A percentile compares a stretch with the other conserved stretches of the same genome.
Conservation (phyloP, 2,329 filamentous ascomycete genomes). For the Sporothrix brasiliensis region DNA sequence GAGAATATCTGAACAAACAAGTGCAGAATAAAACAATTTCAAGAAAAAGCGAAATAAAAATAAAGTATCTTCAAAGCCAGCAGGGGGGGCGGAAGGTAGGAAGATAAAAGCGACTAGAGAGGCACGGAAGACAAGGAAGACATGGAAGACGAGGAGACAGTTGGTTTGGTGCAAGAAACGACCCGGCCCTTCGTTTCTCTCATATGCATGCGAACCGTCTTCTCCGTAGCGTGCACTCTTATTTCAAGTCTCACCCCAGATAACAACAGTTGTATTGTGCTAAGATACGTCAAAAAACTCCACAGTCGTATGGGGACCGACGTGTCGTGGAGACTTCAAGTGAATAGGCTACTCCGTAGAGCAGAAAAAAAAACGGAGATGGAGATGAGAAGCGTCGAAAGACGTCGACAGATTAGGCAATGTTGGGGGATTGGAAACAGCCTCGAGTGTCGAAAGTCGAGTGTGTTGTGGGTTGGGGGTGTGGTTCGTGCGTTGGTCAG, state of each 20-base stretch:
- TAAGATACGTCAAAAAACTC: conserved; percentile 5
- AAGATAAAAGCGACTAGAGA: conserved; percentile 20
- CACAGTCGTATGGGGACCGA: not conserved
- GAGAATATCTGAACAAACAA: conserved; percentile 20
- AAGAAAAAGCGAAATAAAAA: not conserved
- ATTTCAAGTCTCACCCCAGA: conserved; percentile 23
- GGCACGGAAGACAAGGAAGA: conserved; percentile 16
- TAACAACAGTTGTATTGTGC: conserved; percentile 6
- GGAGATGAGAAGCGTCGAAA: conserved; percentile 17
- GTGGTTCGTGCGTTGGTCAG: conserved; percentile 7
- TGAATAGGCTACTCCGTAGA: not conserved
- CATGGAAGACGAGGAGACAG: conserved; percentile 22
- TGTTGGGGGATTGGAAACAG: conserved; percentile 26
- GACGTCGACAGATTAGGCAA: conserved; percentile 9
- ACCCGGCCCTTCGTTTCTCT: conserved; percentile 23
- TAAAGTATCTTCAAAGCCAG: conserved; percentile 18
- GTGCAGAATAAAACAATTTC: not conserved
- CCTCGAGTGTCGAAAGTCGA: conserved; percentile 19
- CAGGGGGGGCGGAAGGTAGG: conserved; percentile 12
- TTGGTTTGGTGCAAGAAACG: conserved; percentile 11
- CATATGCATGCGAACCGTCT: not conserved
- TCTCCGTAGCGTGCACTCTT: conserved; percentile 10
- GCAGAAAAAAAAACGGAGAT: not conserved
- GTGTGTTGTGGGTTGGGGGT: conserved; percentile 20
- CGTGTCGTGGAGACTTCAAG: not conserved